These are phyloP conservation scores for Populus trichocarpa DNA, from an alignment of 441 rosid species.

Conservation along the genomic window DNA sequence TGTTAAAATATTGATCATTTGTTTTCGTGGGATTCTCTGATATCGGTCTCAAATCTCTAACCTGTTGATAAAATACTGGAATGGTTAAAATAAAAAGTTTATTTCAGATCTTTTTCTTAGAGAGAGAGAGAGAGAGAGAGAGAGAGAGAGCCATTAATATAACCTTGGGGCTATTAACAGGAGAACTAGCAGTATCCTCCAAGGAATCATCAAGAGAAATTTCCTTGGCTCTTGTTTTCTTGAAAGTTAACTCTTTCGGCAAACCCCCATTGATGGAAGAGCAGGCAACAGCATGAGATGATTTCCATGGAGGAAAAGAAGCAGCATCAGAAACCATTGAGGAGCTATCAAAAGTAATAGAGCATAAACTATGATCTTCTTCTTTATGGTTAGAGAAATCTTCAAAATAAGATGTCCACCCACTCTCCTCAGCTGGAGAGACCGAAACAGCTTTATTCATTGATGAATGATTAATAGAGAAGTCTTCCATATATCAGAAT, in stretches of 20 bases:
- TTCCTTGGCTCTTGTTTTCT: constrained; percentile 46
- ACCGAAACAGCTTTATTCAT: constrained; percentile 6
- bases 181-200: constrained; percentile 89
- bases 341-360: constrained; percentile 33
- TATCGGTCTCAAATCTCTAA: constrained; percentile 38
- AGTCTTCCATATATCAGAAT: constrained; percentile 19
- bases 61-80: constrained; percentile 29
- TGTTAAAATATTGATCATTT: constrained; percentile 39
- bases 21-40: constrained; percentile 35
- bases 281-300: constrained; percentile 12
- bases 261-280: constrained; percentile 14
- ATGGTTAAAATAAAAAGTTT: neutral
- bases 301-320: constrained; percentile 37
- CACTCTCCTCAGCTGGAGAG: constrained; percentile 57
- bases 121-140: neutral
- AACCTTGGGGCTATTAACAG: constrained; percentile 74
- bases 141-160: neutral
- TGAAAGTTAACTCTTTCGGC: constrained; percentile 41
- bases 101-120: neutral
- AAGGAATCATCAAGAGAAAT: constrained; percentile 62
- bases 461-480: constrained; percentile 23
- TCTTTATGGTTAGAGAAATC: constrained; percentile 45
- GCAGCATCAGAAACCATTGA: constrained; percentile 76
- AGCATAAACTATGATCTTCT: constrained; percentile 24
- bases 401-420: constrained; percentile 79